Percentiles rank a stretch among this genome's conserved stretches.
Conservation (phyloP, 164 flowering plant genomes). For the Taxillus chinensis region DNA sequence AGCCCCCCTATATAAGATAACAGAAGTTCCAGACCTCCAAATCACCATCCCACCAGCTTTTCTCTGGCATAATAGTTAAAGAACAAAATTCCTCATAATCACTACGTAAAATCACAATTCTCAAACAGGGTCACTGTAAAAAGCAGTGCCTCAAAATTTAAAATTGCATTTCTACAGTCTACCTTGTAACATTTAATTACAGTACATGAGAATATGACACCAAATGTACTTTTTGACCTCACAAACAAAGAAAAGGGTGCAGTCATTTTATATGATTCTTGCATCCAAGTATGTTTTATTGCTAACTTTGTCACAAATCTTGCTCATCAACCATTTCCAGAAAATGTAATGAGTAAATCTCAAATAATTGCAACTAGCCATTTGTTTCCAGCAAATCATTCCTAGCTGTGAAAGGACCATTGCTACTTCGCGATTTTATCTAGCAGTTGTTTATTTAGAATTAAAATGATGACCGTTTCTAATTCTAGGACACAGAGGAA, state of each 20-base stretch:
- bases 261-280: neutral
- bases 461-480: too few species aligned
- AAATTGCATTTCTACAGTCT: too few species aligned
- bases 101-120: too few species aligned
- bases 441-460: too few species aligned
- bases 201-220: neutral
- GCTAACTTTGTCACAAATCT: neutral
- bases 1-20: constrained; percentile 74
- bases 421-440: too few species aligned
- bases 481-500: too few species aligned
- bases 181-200: neutral
- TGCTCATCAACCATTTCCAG: neutral
- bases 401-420: neutral
- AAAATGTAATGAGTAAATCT: neutral
- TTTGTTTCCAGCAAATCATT: neutral
- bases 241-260: neutral
- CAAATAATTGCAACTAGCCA: neutral
- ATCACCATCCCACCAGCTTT: constrained; percentile 94
- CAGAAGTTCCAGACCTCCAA: constrained; percentile 86
- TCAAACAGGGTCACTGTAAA: too few species aligned
- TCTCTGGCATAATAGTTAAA: constrained; percentile 33
- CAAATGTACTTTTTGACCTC: neutral
- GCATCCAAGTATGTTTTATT: neutral
- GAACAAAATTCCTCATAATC: neutral
- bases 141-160: too few species aligned